A percentile compares a stretch with the other conserved stretches of the same genome.
Evolutionary conservation across 352 stramenopile species (phyloP).

Genomic region (Pythium brachiatum): DNA sequence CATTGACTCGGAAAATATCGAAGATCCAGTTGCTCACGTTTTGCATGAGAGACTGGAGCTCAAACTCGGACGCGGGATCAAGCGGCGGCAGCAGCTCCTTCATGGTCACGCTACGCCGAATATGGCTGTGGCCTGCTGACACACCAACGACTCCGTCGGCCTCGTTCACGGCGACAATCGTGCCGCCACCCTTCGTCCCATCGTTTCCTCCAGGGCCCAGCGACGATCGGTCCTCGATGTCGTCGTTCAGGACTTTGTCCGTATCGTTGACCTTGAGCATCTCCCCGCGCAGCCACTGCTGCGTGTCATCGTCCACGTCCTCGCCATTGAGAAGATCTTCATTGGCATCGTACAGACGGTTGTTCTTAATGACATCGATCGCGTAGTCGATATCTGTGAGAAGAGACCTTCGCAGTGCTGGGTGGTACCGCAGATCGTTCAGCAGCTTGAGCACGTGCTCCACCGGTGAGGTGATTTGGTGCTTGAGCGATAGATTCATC

Average conservation of each 20-base stretch:
- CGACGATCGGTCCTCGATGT: constrained; percentile 30
- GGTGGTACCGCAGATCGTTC: constrained; percentile 78
- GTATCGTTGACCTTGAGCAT: constrained; percentile 71
- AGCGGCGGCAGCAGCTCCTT: constrained; percentile 57
- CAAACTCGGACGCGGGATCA: constrained; percentile 59
- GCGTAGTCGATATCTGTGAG: constrained; percentile 73
- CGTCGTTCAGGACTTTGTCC: constrained; percentile 50
- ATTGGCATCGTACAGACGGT: constrained; percentile 79
- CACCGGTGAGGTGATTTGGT: constrained; percentile 70
- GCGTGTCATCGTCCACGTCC: constrained; percentile 76
- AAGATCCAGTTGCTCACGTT: constrained; percentile 62
- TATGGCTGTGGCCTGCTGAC: background rate
- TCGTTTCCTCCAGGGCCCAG: background rate
- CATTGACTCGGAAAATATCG: constrained; percentile 73
- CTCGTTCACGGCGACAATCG: constrained; percentile 8
- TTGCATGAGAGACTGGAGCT: constrained; percentile 66
- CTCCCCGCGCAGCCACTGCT: constrained; percentile 82
- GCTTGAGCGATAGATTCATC: constrained; percentile 75
- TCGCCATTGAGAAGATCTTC: constrained; percentile 60
- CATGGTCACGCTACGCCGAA: constrained; percentile 49
- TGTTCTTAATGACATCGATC: constrained; percentile 87
- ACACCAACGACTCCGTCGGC: background rate
- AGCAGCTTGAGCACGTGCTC: constrained; percentile 75
- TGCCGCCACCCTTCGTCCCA: constrained; percentile 11
- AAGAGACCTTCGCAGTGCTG: constrained; percentile 47